phyloP scores from a whole-genome alignment of 192 early-diverging fungal genomes.

The Oehlia diaphana region DNA sequence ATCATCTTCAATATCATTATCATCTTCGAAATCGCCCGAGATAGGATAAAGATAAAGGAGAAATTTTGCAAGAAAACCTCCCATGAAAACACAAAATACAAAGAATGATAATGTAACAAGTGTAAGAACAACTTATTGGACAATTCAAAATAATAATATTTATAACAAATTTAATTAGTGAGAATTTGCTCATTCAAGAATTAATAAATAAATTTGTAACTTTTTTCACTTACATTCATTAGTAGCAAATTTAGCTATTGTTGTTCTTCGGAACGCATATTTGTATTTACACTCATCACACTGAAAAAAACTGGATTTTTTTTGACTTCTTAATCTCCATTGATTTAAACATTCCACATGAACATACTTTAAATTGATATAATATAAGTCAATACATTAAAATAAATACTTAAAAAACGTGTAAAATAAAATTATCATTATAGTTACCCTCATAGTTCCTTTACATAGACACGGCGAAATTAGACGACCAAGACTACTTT shows the following conservation, averaged over 20 bases:
- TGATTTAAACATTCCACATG: conserved; percentile 57
- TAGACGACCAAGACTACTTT: conserved; percentile 49
- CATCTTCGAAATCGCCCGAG: conserved; percentile 33
- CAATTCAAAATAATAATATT: conserved; percentile 7
- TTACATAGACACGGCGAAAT: conserved; percentile 61
- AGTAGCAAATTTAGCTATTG: conserved; percentile 48
- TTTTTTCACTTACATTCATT: conserved; percentile 44
- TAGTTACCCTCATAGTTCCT: conserved; percentile 55
- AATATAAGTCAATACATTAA: not conserved
- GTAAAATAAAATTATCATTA: conserved; percentile 25
- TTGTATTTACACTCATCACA: conserved; percentile 62
- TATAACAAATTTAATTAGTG: conserved; percentile 15
- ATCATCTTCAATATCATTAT: not conserved
- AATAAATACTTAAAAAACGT: not conserved
- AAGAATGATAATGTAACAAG: conserved; percentile 33
- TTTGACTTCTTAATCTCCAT: conserved; percentile 51
- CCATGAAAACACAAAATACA: conserved; percentile 32
- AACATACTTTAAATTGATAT: conserved; percentile 33
- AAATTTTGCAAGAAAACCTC: conserved; percentile 32
- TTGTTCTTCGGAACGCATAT: conserved; percentile 55
- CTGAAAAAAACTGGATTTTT: conserved; percentile 56
- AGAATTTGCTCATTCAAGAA: conserved; percentile 34
- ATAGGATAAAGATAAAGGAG: conserved; percentile 19
- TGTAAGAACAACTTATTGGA: conserved; percentile 30
- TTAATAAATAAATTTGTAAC: conserved; percentile 35